Evolutionary conservation across 495 filamentous ascomycete genomes (phyloP), one percentile per base, ranked within the genome.

Genomic region (Astrocystis sublimbata): DNA sequence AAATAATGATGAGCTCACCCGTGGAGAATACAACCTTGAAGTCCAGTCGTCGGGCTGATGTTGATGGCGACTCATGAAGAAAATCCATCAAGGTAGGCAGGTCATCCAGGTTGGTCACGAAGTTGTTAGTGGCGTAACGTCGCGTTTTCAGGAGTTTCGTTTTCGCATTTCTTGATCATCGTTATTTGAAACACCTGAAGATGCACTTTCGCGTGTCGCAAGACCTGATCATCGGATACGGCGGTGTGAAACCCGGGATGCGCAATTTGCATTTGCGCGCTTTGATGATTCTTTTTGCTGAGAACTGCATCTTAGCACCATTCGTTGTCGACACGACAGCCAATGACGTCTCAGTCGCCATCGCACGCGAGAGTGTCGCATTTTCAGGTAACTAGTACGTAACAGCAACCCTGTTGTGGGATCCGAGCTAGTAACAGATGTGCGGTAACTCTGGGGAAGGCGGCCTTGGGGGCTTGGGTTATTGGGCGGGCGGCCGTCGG

Each of bases 351-450:
- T 21, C 6, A n/a, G 36, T 58, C 55, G 56, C 56, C 56, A 59
- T 59, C 56, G 31, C 56, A 59, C 42, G 42, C 42, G 56, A 49
- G 47, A 50, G 43, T 38, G 56, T 59, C 56, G 56, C 45, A 59
- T 49, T 59, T 36, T 31, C 33, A 23, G 19, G 50, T 38, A 7
- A 49, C 43, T 40, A 24, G 54, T 45, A 57, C 40, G 54, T 33
- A 57, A 43, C 13, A 31, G 6, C 7, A 56, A 43, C 4, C 21
- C 53, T 21, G 23, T 33, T n/a, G n/a, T n/a, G n/a, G n/a, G n/a
- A n/a, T n/a, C n/a, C n/a, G n/a, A n/a, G n/a, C n/a, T n/a, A n/a
- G n/a, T n/a, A n/a, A n/a, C n/a, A n/a, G 47, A 33, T 28, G 21
- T 4, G 28, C 47, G 10, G n/a, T 15, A 30, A 56, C 43, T 35